Base-by-base conservation (phyloP, 2,329 filamentous ascomycete species). In the Rachicladosporium sp. region DNA sequence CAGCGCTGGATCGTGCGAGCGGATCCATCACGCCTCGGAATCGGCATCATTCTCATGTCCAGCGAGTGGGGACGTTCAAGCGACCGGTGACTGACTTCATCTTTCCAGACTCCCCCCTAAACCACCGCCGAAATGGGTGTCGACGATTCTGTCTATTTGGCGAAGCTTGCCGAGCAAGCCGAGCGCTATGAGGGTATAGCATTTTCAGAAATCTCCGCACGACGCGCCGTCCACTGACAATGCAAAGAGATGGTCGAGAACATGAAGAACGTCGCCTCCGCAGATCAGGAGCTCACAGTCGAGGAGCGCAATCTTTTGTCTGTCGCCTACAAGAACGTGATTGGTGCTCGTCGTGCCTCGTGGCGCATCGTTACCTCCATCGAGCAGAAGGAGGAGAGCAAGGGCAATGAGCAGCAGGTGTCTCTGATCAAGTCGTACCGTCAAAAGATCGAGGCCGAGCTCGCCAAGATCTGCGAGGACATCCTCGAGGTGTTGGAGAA, bases 151-250 rank as follows among this genome's bases (percentile, higher is more conserved):
- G 91, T 98, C 64, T 96, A 96, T 71, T 82, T 96, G 67, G 91
- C 91, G 72, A 96, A 96, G 87, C 84, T 98, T 68, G 91, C 91
- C 66, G 91, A 98, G 82, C 91, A 98, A 80, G 91, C 91, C 69
- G 91, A 98, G 81, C 89, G 91, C 67, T 98, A 98, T 72, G 91
- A 98, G 76, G 91, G 91, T 96, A 60, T 57, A 53, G 50, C 29
- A 11, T 31, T 9, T 3, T 15, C 9, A 4, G 6, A n/a, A 34
- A 29, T 9, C 2, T n/a, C 10, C 15, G 33, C 12, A 9, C 7
- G 13, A 5, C 36, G 31, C 19, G 12, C 27, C 30, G 30, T 12
- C 12, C 12, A 12, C 39, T 41, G 21, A 41, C 34, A 6, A n/a
- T 6, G 13, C 13, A 5, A 68, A 95, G 89, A 95, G 72, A 95